Evolutionary conservation across 148 eudicot genomes (phyloP).

Genomic region (Rhododendron williamsianum): DNA sequence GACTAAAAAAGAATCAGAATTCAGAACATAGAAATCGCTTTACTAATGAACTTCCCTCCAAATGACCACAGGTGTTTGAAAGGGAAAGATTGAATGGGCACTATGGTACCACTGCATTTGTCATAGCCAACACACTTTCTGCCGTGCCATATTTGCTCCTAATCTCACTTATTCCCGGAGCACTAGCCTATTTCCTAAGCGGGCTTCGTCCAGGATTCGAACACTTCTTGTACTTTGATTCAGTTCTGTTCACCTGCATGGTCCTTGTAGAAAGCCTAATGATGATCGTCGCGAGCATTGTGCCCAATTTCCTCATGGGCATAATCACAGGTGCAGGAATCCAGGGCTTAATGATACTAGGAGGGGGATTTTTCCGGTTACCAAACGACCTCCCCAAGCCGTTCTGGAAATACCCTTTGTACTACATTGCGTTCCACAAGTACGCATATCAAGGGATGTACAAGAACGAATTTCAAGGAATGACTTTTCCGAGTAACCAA

Average conservation of each 20-base stretch:
- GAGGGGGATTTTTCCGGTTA: slow-evolving; percentile 37
- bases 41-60: neutral
- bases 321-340: slow-evolving; percentile 52
- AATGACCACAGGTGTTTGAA: slow-evolving; percentile 28
- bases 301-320: slow-evolving; percentile 50
- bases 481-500: slow-evolving; percentile 9
- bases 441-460: slow-evolving; percentile 36
- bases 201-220: slow-evolving; percentile 35
- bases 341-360: slow-evolving; percentile 35
- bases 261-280: slow-evolving; percentile 55
- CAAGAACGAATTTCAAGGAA: slow-evolving; percentile 49
- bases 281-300: slow-evolving; percentile 57
- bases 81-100: slow-evolving; percentile 59
- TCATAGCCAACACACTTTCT: slow-evolving; percentile 45
- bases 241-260: slow-evolving; percentile 28
- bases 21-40: too few relatives aligned
- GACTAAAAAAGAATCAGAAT: neutral
- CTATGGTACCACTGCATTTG: slow-evolving; percentile 36
- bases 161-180: slow-evolving; percentile 38
- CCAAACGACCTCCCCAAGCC: slow-evolving; percentile 30
- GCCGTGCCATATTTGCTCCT: slow-evolving; percentile 39
- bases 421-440: slow-evolving; percentile 32
- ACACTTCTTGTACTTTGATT: slow-evolving; percentile 29
- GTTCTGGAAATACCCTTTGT: slow-evolving; percentile 43
- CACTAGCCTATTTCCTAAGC: slow-evolving; percentile 33